Conservation (phyloP, 257 asterid species). For the Primulina tabacum region DNA sequence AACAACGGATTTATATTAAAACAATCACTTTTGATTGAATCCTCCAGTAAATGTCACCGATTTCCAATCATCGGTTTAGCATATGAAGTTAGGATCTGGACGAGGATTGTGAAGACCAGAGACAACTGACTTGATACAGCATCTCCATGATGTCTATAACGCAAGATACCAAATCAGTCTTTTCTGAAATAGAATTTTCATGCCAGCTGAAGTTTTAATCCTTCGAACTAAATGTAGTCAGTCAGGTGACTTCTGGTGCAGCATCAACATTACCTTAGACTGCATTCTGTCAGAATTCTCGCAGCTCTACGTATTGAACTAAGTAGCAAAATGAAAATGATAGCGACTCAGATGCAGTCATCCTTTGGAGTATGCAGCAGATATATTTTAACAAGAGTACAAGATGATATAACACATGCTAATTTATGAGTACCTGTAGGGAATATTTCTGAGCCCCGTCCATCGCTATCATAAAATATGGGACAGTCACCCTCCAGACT, state of each 20-base stretch:
- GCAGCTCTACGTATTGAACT: background rate
- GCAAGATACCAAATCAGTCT: too few relatives aligned
- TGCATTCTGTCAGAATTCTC: background rate
- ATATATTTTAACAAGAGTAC: background rate
- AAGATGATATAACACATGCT: conserved; percentile 7
- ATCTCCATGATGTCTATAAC: too few relatives aligned
- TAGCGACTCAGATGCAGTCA: conserved; percentile 6
- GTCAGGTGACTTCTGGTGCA: background rate
- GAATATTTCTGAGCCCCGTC: conserved; percentile 78
- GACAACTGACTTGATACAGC: background rate
- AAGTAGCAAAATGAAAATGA: conserved; percentile 5
- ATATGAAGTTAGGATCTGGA: background rate
- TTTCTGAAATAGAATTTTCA: too few relatives aligned
- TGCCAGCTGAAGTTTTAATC: too few relatives aligned
- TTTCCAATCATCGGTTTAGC: conserved; percentile 3
- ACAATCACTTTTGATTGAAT: background rate
- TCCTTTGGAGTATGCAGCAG: conserved; percentile 2
- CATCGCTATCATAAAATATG: conserved; percentile 76
- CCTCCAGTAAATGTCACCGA: conserved; percentile 4
- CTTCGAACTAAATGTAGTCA: too few relatives aligned
- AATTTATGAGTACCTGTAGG: conserved; percentile 72
- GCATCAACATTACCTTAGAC: background rate
- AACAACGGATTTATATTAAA: too few relatives aligned
- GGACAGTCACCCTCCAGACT: conserved; percentile 87
- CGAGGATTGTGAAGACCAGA: background rate